A percentile compares a stretch with the other conserved stretches of the same genome.
These are phyloP conservation scores for Serendipita sp. DNA, from an alignment of 1,284 basidiomycete genomes.

Conservation along the genomic window DNA sequence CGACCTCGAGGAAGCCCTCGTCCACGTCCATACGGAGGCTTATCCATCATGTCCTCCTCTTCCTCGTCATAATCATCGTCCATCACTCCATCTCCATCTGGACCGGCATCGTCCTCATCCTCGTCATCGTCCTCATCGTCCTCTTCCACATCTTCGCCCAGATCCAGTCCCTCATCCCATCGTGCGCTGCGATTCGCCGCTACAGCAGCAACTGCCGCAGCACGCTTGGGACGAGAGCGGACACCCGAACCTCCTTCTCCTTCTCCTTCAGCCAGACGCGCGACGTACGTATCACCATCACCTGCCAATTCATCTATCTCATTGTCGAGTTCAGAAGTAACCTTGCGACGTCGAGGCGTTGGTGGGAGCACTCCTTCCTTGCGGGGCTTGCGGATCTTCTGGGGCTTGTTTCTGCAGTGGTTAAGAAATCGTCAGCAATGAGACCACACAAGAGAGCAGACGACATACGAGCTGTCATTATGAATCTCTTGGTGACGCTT, in stretches of 20 bases:
- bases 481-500: slow-evolving; percentile 4
- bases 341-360: background rate
- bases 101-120: background rate
- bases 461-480: background rate
- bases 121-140: slow-evolving; percentile 2
- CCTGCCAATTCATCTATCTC: slow-evolving; percentile 4
- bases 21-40: background rate
- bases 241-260: background rate
- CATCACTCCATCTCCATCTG: background rate
- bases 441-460: background rate
- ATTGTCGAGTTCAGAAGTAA: background rate
- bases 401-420: background rate
- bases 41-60: background rate
- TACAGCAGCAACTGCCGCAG: background rate
- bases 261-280: background rate
- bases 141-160: background rate
- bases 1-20: background rate
- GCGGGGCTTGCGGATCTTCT: background rate
- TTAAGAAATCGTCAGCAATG: background rate
- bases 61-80: slow-evolving; percentile 3
- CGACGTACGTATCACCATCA: background rate
- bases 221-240: background rate
- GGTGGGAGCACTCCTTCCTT: background rate
- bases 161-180: background rate
- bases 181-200: background rate